Base-by-base conservation (phyloP, 2,329 filamentous ascomycete species). In the Fusarium pilosicola region DNA sequence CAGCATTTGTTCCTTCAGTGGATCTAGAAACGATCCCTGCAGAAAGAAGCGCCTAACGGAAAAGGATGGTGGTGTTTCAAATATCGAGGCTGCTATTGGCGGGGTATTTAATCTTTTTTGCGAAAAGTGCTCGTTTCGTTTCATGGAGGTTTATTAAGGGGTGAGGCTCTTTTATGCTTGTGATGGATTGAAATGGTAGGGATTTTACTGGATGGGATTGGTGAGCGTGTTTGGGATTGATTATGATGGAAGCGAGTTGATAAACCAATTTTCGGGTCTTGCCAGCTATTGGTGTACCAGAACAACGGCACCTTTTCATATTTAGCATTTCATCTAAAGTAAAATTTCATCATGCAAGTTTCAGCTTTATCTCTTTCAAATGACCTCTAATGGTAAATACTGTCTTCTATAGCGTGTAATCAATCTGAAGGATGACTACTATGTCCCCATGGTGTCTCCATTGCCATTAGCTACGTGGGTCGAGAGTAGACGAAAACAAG, bases 61-160 rank as follows among this genome's bases (percentile, higher is more conserved):
- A 51, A 55, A 36, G 45, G 51, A 14, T 32, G 41, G 15, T 28
- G 20, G 30, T 10, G 73, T 75, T 73, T 73, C 66, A 75, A 75
- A 73, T 75, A n/a, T 51, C 39, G 49, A 7, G 28, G 42, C 30
- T 68, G 57, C 61, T 4, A 75, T 73, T 75, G 73, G 73, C 66
- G 67, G 64, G 67, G 41, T 56, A 64, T 51, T 49, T 52, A 65
- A 44, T 20, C n/a, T 24, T 10, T 24, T n/a, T 26, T 24, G 28
- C 38, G 44, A 45, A 34, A 67, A 48, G 15, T 36, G 41, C 65
- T 69, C 58, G 67, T 70, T 70, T 70, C 59, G 67, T 70, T 70
- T 69, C 58, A 63, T 34, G 15, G 39, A n/a, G 13, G 45, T 49
- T 54, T 45, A 70, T 70, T 70, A 70, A 69, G 59, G 64, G 67